Evolutionary conservation across 371 early-diverging fungal species (phyloP).

Genomic region (Mucor velutinosus): DNA sequence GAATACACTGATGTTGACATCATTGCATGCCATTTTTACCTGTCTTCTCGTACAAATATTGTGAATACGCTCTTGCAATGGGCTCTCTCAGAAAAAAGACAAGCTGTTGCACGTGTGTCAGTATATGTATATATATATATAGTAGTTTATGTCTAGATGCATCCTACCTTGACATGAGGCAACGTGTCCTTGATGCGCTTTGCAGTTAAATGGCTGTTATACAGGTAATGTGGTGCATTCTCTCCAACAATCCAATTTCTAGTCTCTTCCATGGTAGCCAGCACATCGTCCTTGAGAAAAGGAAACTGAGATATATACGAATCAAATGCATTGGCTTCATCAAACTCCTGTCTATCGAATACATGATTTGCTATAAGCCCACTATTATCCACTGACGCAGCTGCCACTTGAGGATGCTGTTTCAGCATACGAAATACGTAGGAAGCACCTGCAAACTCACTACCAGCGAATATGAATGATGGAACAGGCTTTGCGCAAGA

Average conservation of each 20-base stretch:
- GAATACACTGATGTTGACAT: not conserved
- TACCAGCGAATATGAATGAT: slow-evolving; percentile 62
- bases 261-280: slow-evolving; percentile 13
- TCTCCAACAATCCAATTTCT: slow-evolving; percentile 37
- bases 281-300: slow-evolving; percentile 21
- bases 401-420: slow-evolving; percentile 54
- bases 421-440: slow-evolving; percentile 50
- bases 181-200: slow-evolving; percentile 39
- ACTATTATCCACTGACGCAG: slow-evolving; percentile 28
- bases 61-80: slow-evolving; percentile 58
- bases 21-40: slow-evolving; percentile 17
- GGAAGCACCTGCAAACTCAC: slow-evolving; percentile 49
- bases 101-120: slow-evolving; percentile 23
- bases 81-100: slow-evolving; percentile 60
- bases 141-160: too few species aligned
- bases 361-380: not conserved
- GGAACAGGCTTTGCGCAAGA: slow-evolving; percentile 59
- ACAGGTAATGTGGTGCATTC: slow-evolving; percentile 46
- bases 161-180: slow-evolving; percentile 40
- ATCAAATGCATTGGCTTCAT: slow-evolving; percentile 38
- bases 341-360: slow-evolving; percentile 16
- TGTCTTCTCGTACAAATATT: slow-evolving; percentile 41
- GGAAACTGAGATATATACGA: slow-evolving; percentile 42
- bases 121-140: not conserved
- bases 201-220: slow-evolving; percentile 38